These are phyloP conservation scores for Grammothele lineata DNA, from an alignment of 768 basidiomycete species.

Conservation along the genomic window DNA sequence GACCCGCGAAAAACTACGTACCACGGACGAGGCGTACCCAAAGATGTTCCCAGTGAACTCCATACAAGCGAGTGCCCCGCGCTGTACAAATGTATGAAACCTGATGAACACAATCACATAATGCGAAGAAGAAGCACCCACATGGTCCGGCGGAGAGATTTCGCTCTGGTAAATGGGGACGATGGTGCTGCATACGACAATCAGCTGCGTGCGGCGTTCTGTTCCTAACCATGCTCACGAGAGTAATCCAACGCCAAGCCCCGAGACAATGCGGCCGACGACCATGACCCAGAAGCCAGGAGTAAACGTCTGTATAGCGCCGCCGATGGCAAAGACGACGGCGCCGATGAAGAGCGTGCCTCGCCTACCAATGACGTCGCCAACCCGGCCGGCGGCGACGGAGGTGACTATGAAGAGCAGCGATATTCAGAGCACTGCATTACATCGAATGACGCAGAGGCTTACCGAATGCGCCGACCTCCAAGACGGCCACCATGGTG, in stretches of 20 bases:
- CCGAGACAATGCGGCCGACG: conserved; percentile 75
- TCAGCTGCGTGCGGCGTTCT: not conserved
- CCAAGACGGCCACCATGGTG: conserved; percentile 95
- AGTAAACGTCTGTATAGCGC: conserved; percentile 81
- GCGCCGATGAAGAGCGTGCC: conserved; percentile 84
- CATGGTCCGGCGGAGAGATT: conserved; percentile 90
- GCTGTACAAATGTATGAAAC: conserved; percentile 35
- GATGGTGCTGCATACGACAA: conserved; percentile 59
- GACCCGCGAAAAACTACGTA: conserved; percentile 49
- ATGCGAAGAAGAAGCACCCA: conserved; percentile 23
- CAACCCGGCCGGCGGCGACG: conserved; percentile 81
- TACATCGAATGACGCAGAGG: conserved; percentile 6
- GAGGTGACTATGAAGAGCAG: conserved; percentile 64
- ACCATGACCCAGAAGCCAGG: conserved; percentile 78
- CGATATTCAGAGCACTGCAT: not conserved
- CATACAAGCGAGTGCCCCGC: conserved; percentile 90
- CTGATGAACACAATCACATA: too few relatives aligned
- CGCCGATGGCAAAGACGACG: conserved; percentile 80
- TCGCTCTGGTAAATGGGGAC: conserved; percentile 95
- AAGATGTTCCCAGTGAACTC: conserved; percentile 93
- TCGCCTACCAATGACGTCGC: conserved; percentile 81
- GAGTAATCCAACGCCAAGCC: conserved; percentile 86
- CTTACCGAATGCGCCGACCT: conserved; percentile 87
- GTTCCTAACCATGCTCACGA: conserved; percentile 49
- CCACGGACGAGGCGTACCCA: conserved; percentile 87